Conservation (phyloP, 192 early-diverging fungal genomes). For the Backusella macrospora region DNA sequence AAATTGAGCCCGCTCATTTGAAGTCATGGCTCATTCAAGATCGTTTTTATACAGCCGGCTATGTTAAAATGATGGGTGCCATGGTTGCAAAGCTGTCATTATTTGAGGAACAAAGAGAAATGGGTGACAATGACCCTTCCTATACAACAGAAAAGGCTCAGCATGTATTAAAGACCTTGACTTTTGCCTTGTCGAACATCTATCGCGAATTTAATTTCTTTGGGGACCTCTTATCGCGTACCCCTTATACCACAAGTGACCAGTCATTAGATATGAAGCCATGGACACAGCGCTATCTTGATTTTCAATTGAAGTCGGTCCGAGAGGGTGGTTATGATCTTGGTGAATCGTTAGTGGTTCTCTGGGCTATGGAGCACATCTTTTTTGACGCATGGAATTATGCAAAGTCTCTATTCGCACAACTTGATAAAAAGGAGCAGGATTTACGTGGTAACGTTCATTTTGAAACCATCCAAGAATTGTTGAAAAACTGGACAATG, state of each 20-base stretch:
- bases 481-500: slow-evolving; percentile 30
- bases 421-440: background rate
- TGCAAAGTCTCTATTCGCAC: slow-evolving; percentile 14
- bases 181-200: slow-evolving; percentile 28
- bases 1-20: slow-evolving; percentile 19
- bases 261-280: background rate
- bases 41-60: slow-evolving; percentile 27
- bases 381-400: slow-evolving; percentile 36
- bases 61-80: slow-evolving; percentile 25
- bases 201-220: slow-evolving; percentile 29
- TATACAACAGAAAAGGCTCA: background rate
- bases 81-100: slow-evolving; percentile 23
- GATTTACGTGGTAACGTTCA: background rate
- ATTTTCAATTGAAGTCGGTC: slow-evolving; percentile 28
- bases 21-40: slow-evolving; percentile 30
- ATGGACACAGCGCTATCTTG: slow-evolving; percentile 22
- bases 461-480: slow-evolving; percentile 21
- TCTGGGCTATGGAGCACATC: slow-evolving; percentile 34
- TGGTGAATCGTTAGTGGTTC: slow-evolving; percentile 21
- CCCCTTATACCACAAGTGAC: background rate
- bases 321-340: slow-evolving; percentile 21
- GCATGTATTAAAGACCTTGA: slow-evolving; percentile 17
- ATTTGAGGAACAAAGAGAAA: background rate
- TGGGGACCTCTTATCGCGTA: slow-evolving; percentile 16
- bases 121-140: slow-evolving; percentile 14